Evolutionary conservation across 2,329 filamentous ascomycete species (phyloP), one percentile per base, ranked within the genome.

Genomic region (Penicillium sp.): DNA sequence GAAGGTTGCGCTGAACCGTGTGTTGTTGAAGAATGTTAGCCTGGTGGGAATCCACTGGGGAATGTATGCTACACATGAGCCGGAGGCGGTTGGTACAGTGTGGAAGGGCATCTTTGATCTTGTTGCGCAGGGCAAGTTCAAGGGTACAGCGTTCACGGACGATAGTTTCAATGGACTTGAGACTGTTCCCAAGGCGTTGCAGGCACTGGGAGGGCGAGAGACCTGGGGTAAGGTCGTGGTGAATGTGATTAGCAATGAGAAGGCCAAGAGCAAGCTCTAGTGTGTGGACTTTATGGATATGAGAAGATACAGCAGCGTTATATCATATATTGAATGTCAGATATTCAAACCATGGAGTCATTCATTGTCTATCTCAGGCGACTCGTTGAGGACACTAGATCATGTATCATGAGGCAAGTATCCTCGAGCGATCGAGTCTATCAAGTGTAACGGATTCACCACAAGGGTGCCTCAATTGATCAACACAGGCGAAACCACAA

Each of bases 181-280:
- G 70, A 88, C 83, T 60, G 85, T 97, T 30, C 89, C 90, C 0
- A 85, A 85, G 62, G 93, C 93, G 0, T 76, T 98, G 70, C 82
- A 89, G 70, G 90, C 90, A 2, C 78, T 98, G 58, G 93, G 92
- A 1, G 86, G 87, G 1, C 83, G 94, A 61, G 91, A 90, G 54
- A 97, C 93, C 1, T 98, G 94, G 94, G 94, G 94, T 0, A 98
- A 98, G 83, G 94, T 98, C 0, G 92, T 97, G 1, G 89, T 97
- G 22, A 92, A 92, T 78, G 82, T 98, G 45, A 88, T 89, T 1
- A 90, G 93, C 68, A 83, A 86, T 4, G 89, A 92, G 71, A 82
- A 85, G 48, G 83, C 81, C 6, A 80, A 82, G 70, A 78, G 76
- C 65, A 75, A 75, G 68, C 65, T 80, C 54, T 80, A 63, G 69